Percentiles rank a stretch among this genome's conserved stretches.
Conservation (phyloP, 768 basidiomycete species). For the Boletellus sp. region DNA sequence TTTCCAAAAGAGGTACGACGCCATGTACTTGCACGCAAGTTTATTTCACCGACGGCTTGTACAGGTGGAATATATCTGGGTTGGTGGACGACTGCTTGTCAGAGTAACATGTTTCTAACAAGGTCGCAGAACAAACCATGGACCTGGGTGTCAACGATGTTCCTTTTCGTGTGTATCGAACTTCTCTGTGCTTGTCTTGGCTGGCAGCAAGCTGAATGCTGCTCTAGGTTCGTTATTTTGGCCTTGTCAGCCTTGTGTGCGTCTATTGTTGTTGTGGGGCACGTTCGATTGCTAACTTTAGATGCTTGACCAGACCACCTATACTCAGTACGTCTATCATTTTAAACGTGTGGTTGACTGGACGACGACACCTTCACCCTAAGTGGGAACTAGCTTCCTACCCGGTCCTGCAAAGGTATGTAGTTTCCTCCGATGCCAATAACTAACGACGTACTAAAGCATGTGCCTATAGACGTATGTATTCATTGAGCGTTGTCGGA, state of each 20-base stretch:
- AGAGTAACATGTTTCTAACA: not conserved
- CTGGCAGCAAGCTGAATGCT: not conserved
- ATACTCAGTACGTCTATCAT: slow-evolving; percentile 1
- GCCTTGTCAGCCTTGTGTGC: not conserved
- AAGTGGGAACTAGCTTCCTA: slow-evolving; percentile 9
- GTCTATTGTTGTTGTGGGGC: not conserved
- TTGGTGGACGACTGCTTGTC: not conserved
- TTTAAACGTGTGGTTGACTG: not conserved
- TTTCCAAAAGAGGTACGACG: slow-evolving; percentile 1
- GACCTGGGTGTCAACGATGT: not conserved
- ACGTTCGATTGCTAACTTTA: not conserved
- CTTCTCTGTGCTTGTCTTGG: not conserved
- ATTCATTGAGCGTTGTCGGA: not conserved
- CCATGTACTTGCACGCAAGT: too few species aligned
- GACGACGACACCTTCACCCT: not conserved
- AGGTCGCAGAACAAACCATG: not conserved
- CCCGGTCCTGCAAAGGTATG: slow-evolving; percentile 4
- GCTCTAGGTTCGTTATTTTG: slow-evolving; percentile 5
- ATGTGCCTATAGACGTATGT: not conserved
- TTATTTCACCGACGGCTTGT: not conserved
- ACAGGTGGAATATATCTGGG: not conserved
- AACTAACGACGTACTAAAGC: not conserved
- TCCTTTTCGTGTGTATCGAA: not conserved
- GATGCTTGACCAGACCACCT: not conserved
- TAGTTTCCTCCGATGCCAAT: too few species aligned